phyloP scores from a whole-genome alignment of 257 asterid species.

The Nicotiana benthamiana region DNA sequence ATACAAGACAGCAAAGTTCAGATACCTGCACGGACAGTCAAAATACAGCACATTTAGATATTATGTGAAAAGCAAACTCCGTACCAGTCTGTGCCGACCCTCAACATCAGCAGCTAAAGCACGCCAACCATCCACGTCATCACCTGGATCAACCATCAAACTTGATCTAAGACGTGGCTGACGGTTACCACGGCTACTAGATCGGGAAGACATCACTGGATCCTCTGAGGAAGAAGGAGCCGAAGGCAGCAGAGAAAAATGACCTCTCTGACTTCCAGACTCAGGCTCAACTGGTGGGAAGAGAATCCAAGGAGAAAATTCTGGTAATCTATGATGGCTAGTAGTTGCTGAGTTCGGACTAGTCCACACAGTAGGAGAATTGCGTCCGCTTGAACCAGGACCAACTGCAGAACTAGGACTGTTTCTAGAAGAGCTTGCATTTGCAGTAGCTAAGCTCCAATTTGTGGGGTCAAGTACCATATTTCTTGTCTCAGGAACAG shows the following conservation, averaged over 20 bases:
- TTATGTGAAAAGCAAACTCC: constrained; percentile 17
- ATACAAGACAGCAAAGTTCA: neutral
- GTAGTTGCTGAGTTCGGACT: constrained; percentile 39
- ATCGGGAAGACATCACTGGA: constrained; percentile 4
- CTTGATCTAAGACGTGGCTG: constrained; percentile 36
- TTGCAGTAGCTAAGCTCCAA: constrained; percentile 59
- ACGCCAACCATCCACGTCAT: constrained; percentile 47
- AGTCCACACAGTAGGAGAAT: constrained; percentile 37
- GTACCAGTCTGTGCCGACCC: constrained; percentile 72
- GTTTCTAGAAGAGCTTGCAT: constrained; percentile 42
- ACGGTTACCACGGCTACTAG: constrained; percentile 5
- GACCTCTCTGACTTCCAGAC: constrained; percentile 45
- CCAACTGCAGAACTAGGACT: constrained; percentile 34
- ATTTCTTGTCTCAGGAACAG: constrained; percentile 48
- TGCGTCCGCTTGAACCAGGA: constrained; percentile 28
- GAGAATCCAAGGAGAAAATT: constrained; percentile 43
- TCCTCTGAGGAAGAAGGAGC: constrained; percentile 43
- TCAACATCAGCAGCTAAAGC: constrained; percentile 54
- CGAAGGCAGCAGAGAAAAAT: constrained; percentile 38
- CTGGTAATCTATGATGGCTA: constrained; percentile 39
- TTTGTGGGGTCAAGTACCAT: constrained; percentile 45
- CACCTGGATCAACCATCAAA: constrained; percentile 29
- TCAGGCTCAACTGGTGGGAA: constrained; percentile 44
- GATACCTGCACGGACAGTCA: neutral
- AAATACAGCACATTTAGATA: neutral